A percentile compares a stretch with the other conserved stretches of the same genome.
Conservation (phyloP, 306 rosid genomes). For the Citrullus mucosospermus region DNA sequence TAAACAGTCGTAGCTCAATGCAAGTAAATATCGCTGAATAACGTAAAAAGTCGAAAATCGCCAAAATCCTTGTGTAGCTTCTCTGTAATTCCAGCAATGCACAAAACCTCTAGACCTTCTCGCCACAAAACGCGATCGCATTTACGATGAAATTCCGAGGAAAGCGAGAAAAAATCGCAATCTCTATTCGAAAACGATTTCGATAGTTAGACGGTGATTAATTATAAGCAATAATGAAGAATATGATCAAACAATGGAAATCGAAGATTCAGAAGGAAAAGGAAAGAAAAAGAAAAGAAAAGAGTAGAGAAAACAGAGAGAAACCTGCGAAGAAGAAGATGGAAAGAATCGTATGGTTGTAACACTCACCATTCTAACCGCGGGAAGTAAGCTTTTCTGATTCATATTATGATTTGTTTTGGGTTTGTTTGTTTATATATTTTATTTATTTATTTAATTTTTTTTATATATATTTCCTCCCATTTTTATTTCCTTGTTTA, state of each 20-base stretch:
- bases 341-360: not conserved
- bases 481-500: not conserved
- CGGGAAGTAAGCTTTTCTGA: conserved; percentile 1
- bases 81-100: not conserved
- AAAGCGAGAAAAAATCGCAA: not conserved
- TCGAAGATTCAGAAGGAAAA: conserved; percentile 8
- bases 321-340: conserved; percentile 20
- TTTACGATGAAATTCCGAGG: not conserved
- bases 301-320: conserved; percentile 16
- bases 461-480: not conserved
- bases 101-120: conserved; percentile 5
- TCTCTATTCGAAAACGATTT: not conserved
- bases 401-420: not conserved
- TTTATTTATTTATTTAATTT: not conserved
- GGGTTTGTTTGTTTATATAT: not conserved
- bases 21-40: not conserved
- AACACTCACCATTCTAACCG: not conserved
- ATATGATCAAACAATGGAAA: not conserved
- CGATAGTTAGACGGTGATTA: not conserved
- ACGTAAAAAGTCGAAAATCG: not conserved
- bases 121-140: not conserved
- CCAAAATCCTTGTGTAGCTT: not conserved
- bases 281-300: not conserved
- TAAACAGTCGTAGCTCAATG: too few species aligned
- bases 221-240: not conserved